Evolutionary conservation across 2,329 filamentous ascomycete genomes (phyloP), one percentile per base, ranked within the genome.

Genomic region (Aspergillus calidoustus): DNA sequence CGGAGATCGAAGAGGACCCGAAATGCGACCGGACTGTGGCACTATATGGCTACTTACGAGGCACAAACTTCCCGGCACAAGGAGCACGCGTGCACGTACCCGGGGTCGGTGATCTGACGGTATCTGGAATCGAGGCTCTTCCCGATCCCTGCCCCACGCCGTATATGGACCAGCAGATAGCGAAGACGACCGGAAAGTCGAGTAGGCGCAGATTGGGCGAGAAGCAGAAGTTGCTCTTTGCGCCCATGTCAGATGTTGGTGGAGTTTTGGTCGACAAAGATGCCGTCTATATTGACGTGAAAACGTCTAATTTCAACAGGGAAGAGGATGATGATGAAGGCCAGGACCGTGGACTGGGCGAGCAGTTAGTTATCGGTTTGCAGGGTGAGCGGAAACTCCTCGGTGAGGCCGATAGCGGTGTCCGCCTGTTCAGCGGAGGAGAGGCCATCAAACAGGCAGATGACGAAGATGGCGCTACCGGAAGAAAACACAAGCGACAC

Each of bases 191-290:
- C 0, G 94, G 94, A 3, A 97, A 96, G 77, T 89, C 89, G 38
- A 89, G 89, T 46, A 84, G 93, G 66, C 88, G 89, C 71, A 86
- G 93, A 60, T 80, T 99, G 15, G 95, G 96, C 34, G 95, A 99
- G 74, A 99, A 98, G 79, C 94, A 99, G 74, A 97, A 97, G 80
- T 87, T 96, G 69, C 81, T 99, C 5, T 96, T 97, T 77, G 96
- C 95, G 3, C 96, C 95, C 38, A 98, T 99, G 94, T 97, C 93
- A 28, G 95, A 99, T 78, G 93, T 97, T 38, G 96, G 93, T 67
- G 95, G 95, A 71, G 87, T 99, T 13, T 89, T 98, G 74, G 94
- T 99, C 55, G 95, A 99, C 68, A 96, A 96, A 64, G 95, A 99
- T 78, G 93, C 94, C 7, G 93, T 99, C 43, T 99, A 96, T 81